Percentiles rank a stretch among this genome's conserved stretches.
Conservation (phyloP, 192 early-diverging fungal species). For the Coemansia sp. region DNA sequence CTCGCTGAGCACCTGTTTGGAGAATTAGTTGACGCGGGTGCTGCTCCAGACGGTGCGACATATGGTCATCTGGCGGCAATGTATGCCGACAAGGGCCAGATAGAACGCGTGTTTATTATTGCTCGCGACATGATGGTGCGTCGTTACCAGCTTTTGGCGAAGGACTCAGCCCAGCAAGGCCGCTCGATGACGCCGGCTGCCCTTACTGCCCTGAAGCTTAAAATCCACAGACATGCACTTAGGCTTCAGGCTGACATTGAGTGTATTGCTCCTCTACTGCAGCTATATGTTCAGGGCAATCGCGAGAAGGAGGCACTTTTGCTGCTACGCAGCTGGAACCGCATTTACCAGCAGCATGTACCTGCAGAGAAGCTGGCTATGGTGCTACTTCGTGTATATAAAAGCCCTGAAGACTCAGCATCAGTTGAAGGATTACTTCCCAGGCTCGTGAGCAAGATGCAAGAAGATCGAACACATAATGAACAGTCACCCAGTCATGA, state of each 20-base stretch:
- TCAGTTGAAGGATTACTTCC: slow-evolving; percentile 12
- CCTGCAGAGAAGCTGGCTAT: slow-evolving; percentile 36
- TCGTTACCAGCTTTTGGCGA: slow-evolving; percentile 11
- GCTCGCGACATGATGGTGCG: slow-evolving; percentile 26
- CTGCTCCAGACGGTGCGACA: slow-evolving; percentile 29
- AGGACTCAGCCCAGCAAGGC: slow-evolving; percentile 9
- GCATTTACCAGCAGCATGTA: slow-evolving; percentile 19
- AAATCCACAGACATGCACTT: slow-evolving; percentile 9
- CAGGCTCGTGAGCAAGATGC: slow-evolving; percentile 4
- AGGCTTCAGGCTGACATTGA: slow-evolving; percentile 36
- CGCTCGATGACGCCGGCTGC: slow-evolving; percentile 7
- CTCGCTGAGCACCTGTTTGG: slow-evolving; percentile 42
- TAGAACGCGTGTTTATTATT: slow-evolving; percentile 40
- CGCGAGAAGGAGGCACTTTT: slow-evolving; percentile 28
- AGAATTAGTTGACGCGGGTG: slow-evolving; percentile 39
- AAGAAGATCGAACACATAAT: neutral
- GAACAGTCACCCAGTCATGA: neutral
- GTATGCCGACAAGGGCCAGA: slow-evolving; percentile 34
- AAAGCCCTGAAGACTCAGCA: slow-evolving; percentile 21
- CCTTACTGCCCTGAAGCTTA: slow-evolving; percentile 8
- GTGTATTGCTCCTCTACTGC: slow-evolving; percentile 44
- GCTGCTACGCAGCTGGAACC: slow-evolving; percentile 46
- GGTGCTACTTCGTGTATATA: slow-evolving; percentile 43
- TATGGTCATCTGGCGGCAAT: slow-evolving; percentile 39
- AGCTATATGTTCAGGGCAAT: slow-evolving; percentile 28